These are phyloP conservation scores for Gomphus sp. DNA, from an alignment of 1,284 basidiomycete genomes.

Conservation along the genomic window DNA sequence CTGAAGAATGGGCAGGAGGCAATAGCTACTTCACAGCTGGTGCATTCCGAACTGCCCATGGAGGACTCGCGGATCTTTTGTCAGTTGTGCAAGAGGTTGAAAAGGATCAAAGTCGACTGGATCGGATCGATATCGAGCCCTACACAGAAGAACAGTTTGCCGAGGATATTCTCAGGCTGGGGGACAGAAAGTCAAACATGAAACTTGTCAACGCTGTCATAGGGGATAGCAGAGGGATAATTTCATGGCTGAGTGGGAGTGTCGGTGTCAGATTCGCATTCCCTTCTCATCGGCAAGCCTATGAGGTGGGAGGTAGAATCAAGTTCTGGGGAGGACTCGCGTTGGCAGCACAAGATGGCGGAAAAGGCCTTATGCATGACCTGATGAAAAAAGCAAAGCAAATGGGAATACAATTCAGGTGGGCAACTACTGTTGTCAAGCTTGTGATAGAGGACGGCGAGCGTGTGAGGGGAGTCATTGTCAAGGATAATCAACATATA, in stretches of 20 bases:
- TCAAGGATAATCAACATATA: constrained; percentile 21
- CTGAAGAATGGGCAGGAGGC: constrained; percentile 53
- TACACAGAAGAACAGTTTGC: constrained; percentile 48
- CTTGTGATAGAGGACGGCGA: constrained; percentile 29
- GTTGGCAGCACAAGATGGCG: constrained; percentile 48
- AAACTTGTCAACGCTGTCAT: constrained; percentile 44
- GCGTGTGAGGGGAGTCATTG: constrained; percentile 34
- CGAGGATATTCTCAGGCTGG: constrained; percentile 50
- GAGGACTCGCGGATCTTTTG: constrained; percentile 47
- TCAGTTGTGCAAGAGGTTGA: constrained; percentile 30
- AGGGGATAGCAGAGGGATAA: constrained; percentile 41
- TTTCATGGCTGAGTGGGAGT: constrained; percentile 44
- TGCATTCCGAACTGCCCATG: constrained; percentile 51
- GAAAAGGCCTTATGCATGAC: constrained; percentile 55
- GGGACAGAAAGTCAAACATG: constrained; percentile 37
- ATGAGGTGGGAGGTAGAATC: constrained; percentile 48
- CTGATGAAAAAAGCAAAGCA: constrained; percentile 31
- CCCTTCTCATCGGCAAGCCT: constrained; percentile 58
- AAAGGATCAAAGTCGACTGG: constrained; percentile 14
- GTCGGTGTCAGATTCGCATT: constrained; percentile 48
- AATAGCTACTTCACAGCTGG: constrained; percentile 68
- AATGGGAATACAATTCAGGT: constrained; percentile 44
- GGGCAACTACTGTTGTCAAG: constrained; percentile 37
- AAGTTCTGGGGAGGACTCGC: constrained; percentile 65
- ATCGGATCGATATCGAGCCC: constrained; percentile 48